Percentiles rank a stretch among this genome's conserved stretches.
Evolutionary conservation across 2,329 filamentous ascomycete genomes (phyloP).

Genomic region (Botrytis medusae): DNA sequence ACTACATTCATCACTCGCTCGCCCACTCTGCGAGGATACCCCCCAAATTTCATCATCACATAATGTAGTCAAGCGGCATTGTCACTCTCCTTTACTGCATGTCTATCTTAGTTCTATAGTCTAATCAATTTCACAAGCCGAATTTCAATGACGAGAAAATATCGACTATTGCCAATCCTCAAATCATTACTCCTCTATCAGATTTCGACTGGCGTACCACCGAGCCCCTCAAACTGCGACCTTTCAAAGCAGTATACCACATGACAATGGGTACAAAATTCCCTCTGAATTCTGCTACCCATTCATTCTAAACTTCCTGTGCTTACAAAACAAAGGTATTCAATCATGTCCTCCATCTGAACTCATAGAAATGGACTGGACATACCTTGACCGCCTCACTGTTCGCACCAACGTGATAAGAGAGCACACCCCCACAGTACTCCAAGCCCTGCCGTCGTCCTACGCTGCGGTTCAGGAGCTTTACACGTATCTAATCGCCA

Average conservation of each 20-base stretch:
- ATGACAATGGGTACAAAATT: conserved; percentile 60
- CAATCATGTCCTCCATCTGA: conserved; percentile 53
- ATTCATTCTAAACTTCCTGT: neutral
- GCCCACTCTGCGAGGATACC: neutral
- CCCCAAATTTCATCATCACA: neutral
- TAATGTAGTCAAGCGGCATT: neutral
- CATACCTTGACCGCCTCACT: conserved; percentile 52
- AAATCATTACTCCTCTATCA: conserved; percentile 41
- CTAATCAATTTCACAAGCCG: conserved; percentile 2
- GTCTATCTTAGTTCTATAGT: neutral
- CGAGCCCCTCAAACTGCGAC: conserved; percentile 53
- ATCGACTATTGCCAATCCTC: neutral
- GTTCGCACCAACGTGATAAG: conserved; percentile 50
- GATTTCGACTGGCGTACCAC: conserved; percentile 52
- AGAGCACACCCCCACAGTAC: conserved; percentile 44
- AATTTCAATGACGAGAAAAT: neutral
- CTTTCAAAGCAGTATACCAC: conserved; percentile 62
- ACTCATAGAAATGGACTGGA: conserved; percentile 59
- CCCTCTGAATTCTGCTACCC: neutral
- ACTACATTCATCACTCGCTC: neutral
- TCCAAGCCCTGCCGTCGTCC: conserved; percentile 43
- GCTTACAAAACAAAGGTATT: conserved; percentile 45
- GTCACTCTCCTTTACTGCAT: neutral
- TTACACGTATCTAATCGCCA: conserved; percentile 53
- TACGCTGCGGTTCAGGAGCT: conserved; percentile 53